phyloP scores from a whole-genome alignment of 73 alveolate species.

The Paramecium sonneborni region DNA sequence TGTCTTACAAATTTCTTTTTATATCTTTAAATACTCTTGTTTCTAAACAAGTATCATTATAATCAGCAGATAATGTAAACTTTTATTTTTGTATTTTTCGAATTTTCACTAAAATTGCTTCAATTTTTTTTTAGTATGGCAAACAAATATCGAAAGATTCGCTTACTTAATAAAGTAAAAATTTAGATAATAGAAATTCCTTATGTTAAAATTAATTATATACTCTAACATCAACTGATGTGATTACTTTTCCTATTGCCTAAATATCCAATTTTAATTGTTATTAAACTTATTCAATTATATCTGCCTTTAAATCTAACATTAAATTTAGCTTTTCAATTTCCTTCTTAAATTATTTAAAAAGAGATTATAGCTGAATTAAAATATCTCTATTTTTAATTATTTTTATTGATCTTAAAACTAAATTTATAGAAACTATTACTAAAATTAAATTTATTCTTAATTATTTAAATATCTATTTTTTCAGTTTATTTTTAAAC shows the following conservation, averaged over 20 bases:
- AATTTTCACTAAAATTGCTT: background rate
- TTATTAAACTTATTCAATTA: background rate
- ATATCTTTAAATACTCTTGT: constrained; percentile 26
- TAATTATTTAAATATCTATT: background rate
- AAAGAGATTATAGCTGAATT: background rate
- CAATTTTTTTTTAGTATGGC: background rate
- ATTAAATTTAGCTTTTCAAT: background rate
- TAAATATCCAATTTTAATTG: background rate
- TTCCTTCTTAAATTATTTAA: constrained; percentile 31
- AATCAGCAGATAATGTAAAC: background rate
- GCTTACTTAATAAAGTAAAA: background rate
- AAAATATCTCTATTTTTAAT: constrained; percentile 1
- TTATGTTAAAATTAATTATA: background rate
- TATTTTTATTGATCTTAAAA: background rate
- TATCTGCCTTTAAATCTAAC: background rate
- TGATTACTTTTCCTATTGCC: constrained; percentile 1
- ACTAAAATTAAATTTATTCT: constrained; percentile 42
- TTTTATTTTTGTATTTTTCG: background rate
- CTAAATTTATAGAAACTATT: background rate
- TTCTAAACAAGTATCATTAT: background rate
- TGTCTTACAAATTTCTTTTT: background rate
- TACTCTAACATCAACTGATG: constrained; percentile 43
- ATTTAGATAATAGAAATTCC: constrained; percentile 43
- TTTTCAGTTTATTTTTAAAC: background rate
- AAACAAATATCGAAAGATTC: constrained; percentile 4